phyloP scores from a whole-genome alignment of 2,329 filamentous ascomycete genomes.

The Diaporthe australafricana region DNA sequence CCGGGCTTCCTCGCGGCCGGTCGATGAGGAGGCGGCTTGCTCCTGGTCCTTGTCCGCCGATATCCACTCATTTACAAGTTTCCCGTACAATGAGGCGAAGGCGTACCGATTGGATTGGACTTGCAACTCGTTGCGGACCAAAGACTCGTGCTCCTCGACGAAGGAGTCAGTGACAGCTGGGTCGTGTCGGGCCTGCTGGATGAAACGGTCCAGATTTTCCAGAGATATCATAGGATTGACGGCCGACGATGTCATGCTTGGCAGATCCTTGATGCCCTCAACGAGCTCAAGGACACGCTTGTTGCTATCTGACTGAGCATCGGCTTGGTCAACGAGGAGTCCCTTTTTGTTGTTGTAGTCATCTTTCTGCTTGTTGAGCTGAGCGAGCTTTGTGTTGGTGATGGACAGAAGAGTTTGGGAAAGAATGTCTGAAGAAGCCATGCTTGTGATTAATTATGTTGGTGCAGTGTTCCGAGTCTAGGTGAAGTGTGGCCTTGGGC shows the following conservation, averaged over 20 bases:
- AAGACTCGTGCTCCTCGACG: conserved; percentile 58
- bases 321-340: conserved; percentile 50
- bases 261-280: conserved; percentile 49
- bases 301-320: conserved; percentile 40
- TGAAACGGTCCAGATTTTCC: conserved; percentile 60
- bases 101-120: conserved; percentile 65
- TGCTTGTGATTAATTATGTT: conserved; percentile 32
- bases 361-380: conserved; percentile 63
- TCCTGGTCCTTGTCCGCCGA: conserved; percentile 48
- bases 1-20: conserved; percentile 65
- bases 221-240: conserved; percentile 47
- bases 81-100: conserved; percentile 67
- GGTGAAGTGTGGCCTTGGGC: not conserved
- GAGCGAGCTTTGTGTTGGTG: conserved; percentile 66
- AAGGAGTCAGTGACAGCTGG: conserved; percentile 60
- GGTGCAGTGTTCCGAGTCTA: conserved; percentile 26
- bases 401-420: conserved; percentile 66
- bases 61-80: conserved; percentile 67
- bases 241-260: conserved; percentile 45
- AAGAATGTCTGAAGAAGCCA: conserved; percentile 54
- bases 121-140: conserved; percentile 58
- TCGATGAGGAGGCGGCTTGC: conserved; percentile 53
- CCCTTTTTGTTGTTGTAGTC: conserved; percentile 61
- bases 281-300: conserved; percentile 50
- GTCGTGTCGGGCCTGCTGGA: conserved; percentile 65